Evolutionary conservation across 495 filamentous ascomycete genomes (phyloP).

Genomic region (Cercophora samala): DNA sequence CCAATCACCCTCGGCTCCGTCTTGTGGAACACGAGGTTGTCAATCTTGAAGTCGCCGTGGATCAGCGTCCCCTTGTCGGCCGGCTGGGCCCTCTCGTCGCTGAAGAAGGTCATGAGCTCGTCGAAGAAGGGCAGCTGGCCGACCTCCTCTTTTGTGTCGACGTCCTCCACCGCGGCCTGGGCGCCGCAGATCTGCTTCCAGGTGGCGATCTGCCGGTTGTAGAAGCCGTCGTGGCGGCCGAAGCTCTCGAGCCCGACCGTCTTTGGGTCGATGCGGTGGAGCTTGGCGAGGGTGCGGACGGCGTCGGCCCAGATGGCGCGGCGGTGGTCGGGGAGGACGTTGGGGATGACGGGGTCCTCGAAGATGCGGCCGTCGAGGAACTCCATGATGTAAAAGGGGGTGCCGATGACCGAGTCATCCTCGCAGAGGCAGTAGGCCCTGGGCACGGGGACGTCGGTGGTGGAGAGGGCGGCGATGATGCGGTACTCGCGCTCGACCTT

Average conservation of each 20-base stretch:
- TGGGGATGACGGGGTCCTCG: conserved; percentile 80
- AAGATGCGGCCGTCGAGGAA: conserved; percentile 91
- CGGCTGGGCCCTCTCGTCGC: conserved; percentile 63
- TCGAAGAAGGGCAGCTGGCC: conserved; percentile 79
- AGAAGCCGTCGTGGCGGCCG: conserved; percentile 75
- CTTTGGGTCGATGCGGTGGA: conserved; percentile 71
- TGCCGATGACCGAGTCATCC: conserved; percentile 74
- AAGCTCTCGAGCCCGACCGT: conserved; percentile 65
- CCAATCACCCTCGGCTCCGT: conserved; percentile 86
- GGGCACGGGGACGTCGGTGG: conserved; percentile 82
- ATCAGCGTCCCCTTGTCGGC: conserved; percentile 73
- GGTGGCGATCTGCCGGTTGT: conserved; percentile 80
- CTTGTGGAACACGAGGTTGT: conserved; percentile 92
- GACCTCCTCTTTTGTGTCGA: conserved; percentile 70
- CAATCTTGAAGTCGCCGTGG: conserved; percentile 97
- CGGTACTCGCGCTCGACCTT: conserved; percentile 93
- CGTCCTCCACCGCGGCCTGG: conserved; percentile 71
- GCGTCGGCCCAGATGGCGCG: conserved; percentile 83
- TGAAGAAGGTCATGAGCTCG: conserved; percentile 77
- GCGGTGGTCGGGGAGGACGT: conserved; percentile 64
- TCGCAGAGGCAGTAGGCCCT: conserved; percentile 82
- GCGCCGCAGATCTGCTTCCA: conserved; percentile 71
- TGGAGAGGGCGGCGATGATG: conserved; percentile 76
- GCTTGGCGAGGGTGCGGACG: conserved; percentile 74
- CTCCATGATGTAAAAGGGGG: conserved; percentile 94